These are phyloP conservation scores for Aspergillus latus DNA, from an alignment of 2,329 filamentous ascomycete genomes.

Conservation along the genomic window DNA sequence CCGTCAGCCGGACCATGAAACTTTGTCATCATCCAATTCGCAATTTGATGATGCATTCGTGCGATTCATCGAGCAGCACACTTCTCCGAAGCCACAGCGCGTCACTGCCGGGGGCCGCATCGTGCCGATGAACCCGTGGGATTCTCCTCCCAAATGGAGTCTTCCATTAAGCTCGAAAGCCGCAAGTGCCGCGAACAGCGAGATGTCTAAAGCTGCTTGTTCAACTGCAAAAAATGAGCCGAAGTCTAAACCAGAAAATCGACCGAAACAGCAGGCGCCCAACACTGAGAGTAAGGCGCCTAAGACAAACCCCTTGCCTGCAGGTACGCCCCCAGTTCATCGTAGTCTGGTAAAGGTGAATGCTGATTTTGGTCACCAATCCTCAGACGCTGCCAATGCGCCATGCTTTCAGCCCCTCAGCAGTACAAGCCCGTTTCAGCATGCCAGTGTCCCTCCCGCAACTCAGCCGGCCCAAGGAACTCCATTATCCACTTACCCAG, in stretches of 20 bases:
- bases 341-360: not conserved
- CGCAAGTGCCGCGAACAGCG: constrained; percentile 5
- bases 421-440: constrained; percentile 1
- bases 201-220: not conserved
- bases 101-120: constrained; percentile 52
- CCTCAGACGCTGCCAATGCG: constrained; percentile 5
- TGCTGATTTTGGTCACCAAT: not conserved
- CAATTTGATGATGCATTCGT: constrained; percentile 46
- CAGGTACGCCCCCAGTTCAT: not conserved
- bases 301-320: constrained; percentile 9
- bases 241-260: constrained; percentile 3
- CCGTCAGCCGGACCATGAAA: constrained; percentile 37
- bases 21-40: constrained; percentile 30
- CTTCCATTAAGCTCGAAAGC: constrained; percentile 22
- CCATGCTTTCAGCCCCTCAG: constrained; percentile 3
- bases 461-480: constrained; percentile 1
- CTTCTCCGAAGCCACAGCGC: constrained; percentile 50
- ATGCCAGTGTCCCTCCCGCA: not conserved
- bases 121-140: constrained; percentile 45
- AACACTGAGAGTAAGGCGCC: constrained; percentile 1
- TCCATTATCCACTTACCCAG: not conserved
- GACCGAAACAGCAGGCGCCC: constrained; percentile 1
- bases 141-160: constrained; percentile 39
- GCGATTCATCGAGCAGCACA: constrained; percentile 48
- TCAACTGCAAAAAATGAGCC: not conserved